Evolutionary conservation across 108 stramenopile genomes (phyloP).

Genomic region (Pseudonitzschia delicatissima): DNA sequence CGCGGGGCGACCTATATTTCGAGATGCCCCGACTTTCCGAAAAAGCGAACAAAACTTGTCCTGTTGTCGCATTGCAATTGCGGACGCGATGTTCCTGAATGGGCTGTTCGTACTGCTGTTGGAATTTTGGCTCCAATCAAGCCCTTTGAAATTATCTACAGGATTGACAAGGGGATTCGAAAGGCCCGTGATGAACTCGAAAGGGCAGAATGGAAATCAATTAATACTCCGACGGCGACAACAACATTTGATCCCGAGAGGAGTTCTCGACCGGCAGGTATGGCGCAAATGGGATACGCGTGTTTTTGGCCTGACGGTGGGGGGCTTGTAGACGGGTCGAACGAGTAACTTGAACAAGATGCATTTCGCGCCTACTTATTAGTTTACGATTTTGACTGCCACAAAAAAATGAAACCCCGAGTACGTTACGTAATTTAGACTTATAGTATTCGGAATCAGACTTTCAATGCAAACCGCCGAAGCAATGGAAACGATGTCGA

Average conservation of each 20-base stretch:
- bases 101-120: conserved; percentile 70
- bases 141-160: conserved; percentile 69
- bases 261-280: conserved; percentile 36
- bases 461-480: no score
- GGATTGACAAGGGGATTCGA: conserved; percentile 23
- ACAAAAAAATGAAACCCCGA: no score
- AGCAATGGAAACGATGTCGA: no score
- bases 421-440: no score
- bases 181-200: conserved; percentile 6
- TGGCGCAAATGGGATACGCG: conserved; percentile 46
- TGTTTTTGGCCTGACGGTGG: conserved; percentile 58
- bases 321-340: conserved; percentile 23
- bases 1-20: conserved; percentile 74
- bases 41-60: conserved; percentile 55
- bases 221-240: background rate
- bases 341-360: background rate
- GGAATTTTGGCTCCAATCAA: conserved; percentile 66
- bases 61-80: conserved; percentile 45
- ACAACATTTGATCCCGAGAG: background rate
- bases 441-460: no score
- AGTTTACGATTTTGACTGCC: no score
- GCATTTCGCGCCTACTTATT: no score
- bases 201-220: background rate
- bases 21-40: conserved; percentile 48
- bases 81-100: conserved; percentile 17